These are phyloP conservation scores for Potentilla sterilis DNA, from an alignment of 306 rosid genomes.

Conservation along the genomic window DNA sequence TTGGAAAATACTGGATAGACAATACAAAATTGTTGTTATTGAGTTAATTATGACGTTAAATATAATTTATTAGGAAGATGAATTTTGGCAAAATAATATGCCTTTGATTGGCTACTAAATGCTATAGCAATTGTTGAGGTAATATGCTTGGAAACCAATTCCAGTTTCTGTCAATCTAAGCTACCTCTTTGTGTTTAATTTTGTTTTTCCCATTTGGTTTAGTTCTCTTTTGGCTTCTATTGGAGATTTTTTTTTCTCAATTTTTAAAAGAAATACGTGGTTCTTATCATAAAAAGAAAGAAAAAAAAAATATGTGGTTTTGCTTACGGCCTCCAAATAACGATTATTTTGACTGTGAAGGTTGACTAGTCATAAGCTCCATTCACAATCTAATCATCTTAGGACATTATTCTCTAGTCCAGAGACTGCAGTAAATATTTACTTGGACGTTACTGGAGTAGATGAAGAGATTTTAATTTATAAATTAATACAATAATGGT, in stretches of 20 bases:
- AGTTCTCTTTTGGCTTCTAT: background rate
- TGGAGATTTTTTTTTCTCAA: background rate
- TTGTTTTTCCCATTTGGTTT: background rate
- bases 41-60: slow-evolving; percentile 19
- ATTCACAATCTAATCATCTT: background rate
- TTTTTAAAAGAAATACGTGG: background rate
- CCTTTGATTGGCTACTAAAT: slow-evolving; percentile 24
- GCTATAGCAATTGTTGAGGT: slow-evolving; percentile 10
- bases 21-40: background rate
- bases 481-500: background rate
- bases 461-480: slow-evolving; percentile 1
- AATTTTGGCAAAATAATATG: slow-evolving; percentile 29
- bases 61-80: slow-evolving; percentile 25
- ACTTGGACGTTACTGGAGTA: background rate
- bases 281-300: no score
- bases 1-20: background rate
- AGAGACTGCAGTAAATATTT: background rate
- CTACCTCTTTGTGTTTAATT: background rate
- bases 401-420: background rate
- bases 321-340: background rate
- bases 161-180: slow-evolving; percentile 11
- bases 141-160: background rate
- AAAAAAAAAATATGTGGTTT: background rate
- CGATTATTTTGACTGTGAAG: background rate
- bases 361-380: background rate